Evolutionary conservation across 768 basidiomycete genomes (phyloP).

Genomic region (Kwoniella pini): DNA sequence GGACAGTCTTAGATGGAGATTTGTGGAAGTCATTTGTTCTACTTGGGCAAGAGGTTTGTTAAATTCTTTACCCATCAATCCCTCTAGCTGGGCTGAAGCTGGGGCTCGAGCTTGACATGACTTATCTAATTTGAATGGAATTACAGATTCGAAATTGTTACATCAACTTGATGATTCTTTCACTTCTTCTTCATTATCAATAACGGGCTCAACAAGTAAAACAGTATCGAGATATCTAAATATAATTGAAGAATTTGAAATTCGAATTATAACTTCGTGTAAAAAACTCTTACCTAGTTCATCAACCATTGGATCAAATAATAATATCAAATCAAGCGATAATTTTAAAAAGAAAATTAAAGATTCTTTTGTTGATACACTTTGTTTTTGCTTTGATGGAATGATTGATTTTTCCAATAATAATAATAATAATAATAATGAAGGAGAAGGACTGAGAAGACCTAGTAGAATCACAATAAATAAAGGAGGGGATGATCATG

Average conservation of each 20-base stretch:
- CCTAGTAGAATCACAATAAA: constrained; percentile 35
- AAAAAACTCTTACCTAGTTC: constrained; percentile 19
- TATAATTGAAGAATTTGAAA: constrained; percentile 77
- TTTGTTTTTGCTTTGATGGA: constrained; percentile 42
- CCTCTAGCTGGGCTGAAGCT: too few species aligned
- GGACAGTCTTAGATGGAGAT: constrained; percentile 82
- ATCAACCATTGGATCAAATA: not conserved
- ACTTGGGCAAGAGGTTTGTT: constrained; percentile 79
- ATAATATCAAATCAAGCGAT: constrained; percentile 20
- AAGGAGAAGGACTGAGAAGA: constrained; percentile 27
- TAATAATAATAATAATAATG: not conserved
- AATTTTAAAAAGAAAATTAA: constrained; percentile 39
- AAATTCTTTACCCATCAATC: not conserved
- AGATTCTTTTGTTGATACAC: constrained; percentile 46
- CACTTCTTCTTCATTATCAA: constrained; percentile 15
- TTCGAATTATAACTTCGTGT: constrained; percentile 27
- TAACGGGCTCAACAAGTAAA: constrained; percentile 34
- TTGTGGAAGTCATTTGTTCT: constrained; percentile 74
- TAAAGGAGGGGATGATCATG: constrained; percentile 15
- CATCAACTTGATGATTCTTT: constrained; percentile 86
- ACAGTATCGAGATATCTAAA: constrained; percentile 68
- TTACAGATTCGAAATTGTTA: constrained; percentile 81
- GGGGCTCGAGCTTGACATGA: too few species aligned
- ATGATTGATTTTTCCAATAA: constrained; percentile 17
- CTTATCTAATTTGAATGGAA: constrained; percentile 12